Percentiles rank a stretch among this genome's conserved stretches.
Evolutionary conservation across 352 stramenopile species (phyloP).

Genomic region (Pythium rhizo-oryzae): DNA sequence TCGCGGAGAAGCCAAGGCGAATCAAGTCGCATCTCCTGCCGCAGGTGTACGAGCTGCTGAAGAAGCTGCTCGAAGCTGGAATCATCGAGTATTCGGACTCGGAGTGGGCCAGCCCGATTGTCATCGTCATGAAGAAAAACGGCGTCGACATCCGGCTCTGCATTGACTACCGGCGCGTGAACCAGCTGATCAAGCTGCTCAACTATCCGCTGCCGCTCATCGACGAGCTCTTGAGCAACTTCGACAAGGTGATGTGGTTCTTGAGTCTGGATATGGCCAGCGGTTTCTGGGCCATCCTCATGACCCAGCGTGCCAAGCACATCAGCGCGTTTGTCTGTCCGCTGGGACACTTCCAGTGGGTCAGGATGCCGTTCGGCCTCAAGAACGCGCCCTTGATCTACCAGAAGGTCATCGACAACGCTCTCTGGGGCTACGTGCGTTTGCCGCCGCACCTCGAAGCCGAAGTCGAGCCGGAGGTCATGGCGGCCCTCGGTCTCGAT

Average conservation of each 20-base stretch:
- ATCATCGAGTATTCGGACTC: slow-evolving; percentile 22
- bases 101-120: slow-evolving; percentile 20
- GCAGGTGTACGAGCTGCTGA: slow-evolving; percentile 2
- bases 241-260: slow-evolving; percentile 15
- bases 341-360: slow-evolving; percentile 30
- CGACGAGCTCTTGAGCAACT: slow-evolving; percentile 11
- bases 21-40: background rate
- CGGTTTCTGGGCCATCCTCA: slow-evolving; percentile 19
- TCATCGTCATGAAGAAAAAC: slow-evolving; percentile 28
- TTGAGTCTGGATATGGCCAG: slow-evolving; percentile 11
- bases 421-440: slow-evolving; percentile 13
- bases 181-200: slow-evolving; percentile 19
- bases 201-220: slow-evolving; percentile 19
- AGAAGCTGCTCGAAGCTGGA: background rate
- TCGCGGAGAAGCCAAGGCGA: background rate
- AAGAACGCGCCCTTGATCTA: slow-evolving; percentile 27
- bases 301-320: slow-evolving; percentile 18
- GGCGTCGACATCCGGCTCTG: slow-evolving; percentile 17
- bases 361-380: slow-evolving; percentile 23
- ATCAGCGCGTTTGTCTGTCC: slow-evolving; percentile 26
- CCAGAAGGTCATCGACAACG: slow-evolving; percentile 25
- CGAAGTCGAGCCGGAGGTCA: slow-evolving; percentile 17
- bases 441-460: slow-evolving; percentile 10
- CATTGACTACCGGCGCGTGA: slow-evolving; percentile 20
- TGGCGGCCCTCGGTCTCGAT: background rate